Evolutionary conservation across 2,329 filamentous ascomycete species (phyloP).

Genomic region (Verticillium klebahnii): DNA sequence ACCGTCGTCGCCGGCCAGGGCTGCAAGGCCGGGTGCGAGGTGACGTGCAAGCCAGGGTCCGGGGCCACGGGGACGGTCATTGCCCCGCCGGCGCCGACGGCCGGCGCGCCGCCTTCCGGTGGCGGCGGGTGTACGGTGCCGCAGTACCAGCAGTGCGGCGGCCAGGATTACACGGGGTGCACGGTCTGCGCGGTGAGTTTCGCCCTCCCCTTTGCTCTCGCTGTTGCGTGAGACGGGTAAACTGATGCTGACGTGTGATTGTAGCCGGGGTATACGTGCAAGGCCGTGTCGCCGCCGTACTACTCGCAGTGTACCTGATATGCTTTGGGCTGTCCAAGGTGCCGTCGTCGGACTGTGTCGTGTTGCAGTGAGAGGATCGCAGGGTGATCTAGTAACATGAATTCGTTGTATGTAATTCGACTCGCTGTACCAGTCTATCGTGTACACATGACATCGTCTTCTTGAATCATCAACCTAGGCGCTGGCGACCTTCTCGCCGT

Average conservation of each 20-base stretch:
- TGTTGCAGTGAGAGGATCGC: background rate
- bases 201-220: constrained; percentile 17
- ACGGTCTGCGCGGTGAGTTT: constrained; percentile 25
- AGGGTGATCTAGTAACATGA: background rate
- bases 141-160: constrained; percentile 34
- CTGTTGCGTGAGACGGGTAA: background rate
- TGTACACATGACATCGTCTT: background rate
- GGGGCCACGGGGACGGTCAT: constrained; percentile 21
- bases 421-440: background rate
- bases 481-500: background rate
- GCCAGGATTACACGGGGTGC: constrained; percentile 34
- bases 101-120: constrained; percentile 3
- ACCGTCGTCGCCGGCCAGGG: constrained; percentile 33
- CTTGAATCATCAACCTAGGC: background rate
- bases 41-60: constrained; percentile 28
- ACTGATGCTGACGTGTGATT: constrained; percentile 8
- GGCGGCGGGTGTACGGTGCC: constrained; percentile 25
- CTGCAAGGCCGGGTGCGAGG: constrained; percentile 33
- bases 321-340: too few relatives aligned
- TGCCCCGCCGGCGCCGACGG: constrained; percentile 8
- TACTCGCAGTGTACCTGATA: constrained; percentile 28
- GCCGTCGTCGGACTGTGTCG: too few relatives aligned
- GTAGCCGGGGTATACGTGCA: constrained; percentile 24
- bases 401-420: background rate
- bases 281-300: constrained; percentile 30